Evolutionary conservation across 129 eudicot genomes (phyloP), one percentile per base, ranked within the genome.

Genomic region (Heracleum sosnowskyi): DNA sequence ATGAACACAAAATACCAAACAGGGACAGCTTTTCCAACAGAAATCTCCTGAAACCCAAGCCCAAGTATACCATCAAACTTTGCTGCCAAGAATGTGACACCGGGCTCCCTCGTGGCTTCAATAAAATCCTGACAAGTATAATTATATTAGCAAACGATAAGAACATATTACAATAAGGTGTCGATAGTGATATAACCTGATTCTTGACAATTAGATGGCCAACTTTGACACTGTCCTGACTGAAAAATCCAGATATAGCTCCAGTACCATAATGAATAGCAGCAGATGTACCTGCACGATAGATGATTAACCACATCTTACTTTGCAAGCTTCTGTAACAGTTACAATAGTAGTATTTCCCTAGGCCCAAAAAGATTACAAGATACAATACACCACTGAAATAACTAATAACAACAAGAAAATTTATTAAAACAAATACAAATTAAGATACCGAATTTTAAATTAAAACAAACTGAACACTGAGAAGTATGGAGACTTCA

Each of bases 271-370:
- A 64, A 13, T 31, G 22, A 10, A 64, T 64, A 10, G 72, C 18
- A 64, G 18, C 72, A 64, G 37, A 29, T 31, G 33, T 31, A 29
- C 72, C 71, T 64, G 16, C 22, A 1, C 31, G 2, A 31, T 7
- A 78, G 57, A 75, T 64, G 34, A 60, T 35, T 35, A 24, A 33
- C 60, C 29, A 76, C 69, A 55, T 63, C 53, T 44, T 44, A 75
- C 45, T 75, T 22, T 5, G 44, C 33, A 69, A 24, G 49, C n/a
- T 16, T 31, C 41, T 69, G 69, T 22, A 11, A n/a, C 70, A 78
- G 12, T 49, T 29, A 4, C 73, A 44, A 39, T 9, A 13, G 49
- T 6, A 26, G 29, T 36, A 20, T 77, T 17, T 7, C 41, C 40
- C 55, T 37, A 57, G 55, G 42, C 68, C 22, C 42, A 13, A n/a